Conservation (phyloP, 441 rosid genomes). For the Metrosideros polymorpha region DNA sequence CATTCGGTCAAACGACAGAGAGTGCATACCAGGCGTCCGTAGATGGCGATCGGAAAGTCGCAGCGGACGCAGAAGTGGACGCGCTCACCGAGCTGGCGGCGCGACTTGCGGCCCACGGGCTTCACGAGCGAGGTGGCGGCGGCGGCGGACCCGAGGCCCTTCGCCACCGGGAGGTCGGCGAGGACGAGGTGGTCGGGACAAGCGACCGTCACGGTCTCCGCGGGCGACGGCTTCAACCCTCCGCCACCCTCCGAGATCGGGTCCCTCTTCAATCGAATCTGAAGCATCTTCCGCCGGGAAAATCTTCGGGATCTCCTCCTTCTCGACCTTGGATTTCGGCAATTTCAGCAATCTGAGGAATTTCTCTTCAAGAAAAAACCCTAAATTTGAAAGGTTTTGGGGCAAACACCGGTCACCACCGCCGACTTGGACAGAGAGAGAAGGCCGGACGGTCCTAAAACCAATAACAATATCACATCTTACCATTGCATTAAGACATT, state of each 20-base stretch:
- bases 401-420: not conserved
- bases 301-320: not conserved
- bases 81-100: constrained; percentile 88
- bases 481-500: no score
- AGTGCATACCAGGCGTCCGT: constrained; percentile 72
- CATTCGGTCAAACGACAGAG: not conserved
- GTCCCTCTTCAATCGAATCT: constrained; percentile 61
- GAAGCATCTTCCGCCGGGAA: constrained; percentile 44
- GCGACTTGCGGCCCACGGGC: constrained; percentile 82
- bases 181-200: constrained; percentile 95
- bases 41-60: constrained; percentile 91
- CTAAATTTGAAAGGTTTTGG: not conserved
- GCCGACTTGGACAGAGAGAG: not conserved
- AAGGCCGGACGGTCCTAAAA: not conserved
- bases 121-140: constrained; percentile 51
- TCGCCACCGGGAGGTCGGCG: constrained; percentile 94
- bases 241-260: constrained; percentile 49
- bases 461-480: no score
- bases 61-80: constrained; percentile 96
- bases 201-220: constrained; percentile 80
- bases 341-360: not conserved
- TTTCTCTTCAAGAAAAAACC: not conserved
- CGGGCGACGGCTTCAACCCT: constrained; percentile 37
- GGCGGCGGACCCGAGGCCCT: constrained; percentile 79
- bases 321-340: not conserved